Evolutionary conservation across 805 yeast genomes (phyloP).

Genomic region (Candida tammaniensis): DNA sequence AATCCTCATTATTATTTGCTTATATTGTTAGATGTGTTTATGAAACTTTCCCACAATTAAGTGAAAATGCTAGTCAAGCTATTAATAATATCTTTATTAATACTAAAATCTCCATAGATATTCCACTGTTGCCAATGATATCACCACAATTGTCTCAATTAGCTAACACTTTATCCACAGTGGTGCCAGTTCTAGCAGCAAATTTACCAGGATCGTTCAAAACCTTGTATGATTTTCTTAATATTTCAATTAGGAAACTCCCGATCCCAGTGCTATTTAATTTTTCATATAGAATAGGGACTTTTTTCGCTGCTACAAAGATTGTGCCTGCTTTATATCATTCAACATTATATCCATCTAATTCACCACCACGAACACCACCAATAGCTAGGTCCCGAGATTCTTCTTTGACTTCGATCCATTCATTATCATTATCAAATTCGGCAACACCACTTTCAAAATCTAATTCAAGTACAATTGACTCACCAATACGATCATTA

Average conservation of each 20-base stretch:
- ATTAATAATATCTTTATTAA: conserved; percentile 13
- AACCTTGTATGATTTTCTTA: conserved; percentile 53
- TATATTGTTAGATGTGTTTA: conserved; percentile 92
- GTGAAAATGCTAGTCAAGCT: conserved; percentile 42
- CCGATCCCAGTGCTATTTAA: conserved; percentile 81
- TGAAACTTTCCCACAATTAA: conserved; percentile 86
- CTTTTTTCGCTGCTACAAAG: conserved; percentile 88
- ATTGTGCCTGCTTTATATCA: conserved; percentile 77
- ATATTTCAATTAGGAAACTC: conserved; percentile 55
- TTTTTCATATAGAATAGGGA: conserved; percentile 79
- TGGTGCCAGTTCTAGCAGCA: conserved; percentile 47
- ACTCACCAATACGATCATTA: conserved; percentile 7
- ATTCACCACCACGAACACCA: conserved; percentile 44
- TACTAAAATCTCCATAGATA: conserved; percentile 12
- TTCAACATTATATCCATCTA: conserved; percentile 29
- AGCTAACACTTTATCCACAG: conserved; percentile 26
- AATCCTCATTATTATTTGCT: conserved; percentile 79
- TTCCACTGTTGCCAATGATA: conserved; percentile 26
- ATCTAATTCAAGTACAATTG: conserved; percentile 1
- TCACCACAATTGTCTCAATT: conserved; percentile 34
- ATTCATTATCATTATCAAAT: conserved; percentile 9
- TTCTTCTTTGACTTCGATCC: conserved; percentile 25
- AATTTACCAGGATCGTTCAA: conserved; percentile 52
- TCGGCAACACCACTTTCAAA: conserved; percentile 5
- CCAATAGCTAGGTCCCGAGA: conserved; percentile 32